A percentile compares a stretch with the other conserved stretches of the same genome.
Evolutionary conservation across 352 stramenopile genomes (phyloP).

Genomic region (Globisporangium recalcitrans): DNA sequence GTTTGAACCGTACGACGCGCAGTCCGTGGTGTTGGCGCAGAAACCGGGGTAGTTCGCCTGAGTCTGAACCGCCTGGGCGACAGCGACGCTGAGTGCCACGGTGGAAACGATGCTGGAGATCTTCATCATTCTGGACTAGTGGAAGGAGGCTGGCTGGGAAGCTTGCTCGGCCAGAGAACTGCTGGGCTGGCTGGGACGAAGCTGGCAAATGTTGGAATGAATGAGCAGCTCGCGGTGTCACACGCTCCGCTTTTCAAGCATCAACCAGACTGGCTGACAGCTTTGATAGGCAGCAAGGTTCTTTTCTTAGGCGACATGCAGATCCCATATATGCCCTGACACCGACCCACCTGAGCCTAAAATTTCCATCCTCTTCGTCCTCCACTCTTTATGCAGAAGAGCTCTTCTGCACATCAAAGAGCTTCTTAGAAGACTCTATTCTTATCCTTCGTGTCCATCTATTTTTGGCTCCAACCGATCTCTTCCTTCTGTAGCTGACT

Average conservation of each 20-base stretch:
- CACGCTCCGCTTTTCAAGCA: neutral
- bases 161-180: no score
- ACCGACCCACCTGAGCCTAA: neutral
- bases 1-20: slow-evolving; percentile 41
- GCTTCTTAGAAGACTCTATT: neutral
- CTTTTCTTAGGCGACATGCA: neutral
- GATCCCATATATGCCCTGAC: neutral
- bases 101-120: slow-evolving; percentile 11
- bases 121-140: slow-evolving; percentile 11
- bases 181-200: neutral
- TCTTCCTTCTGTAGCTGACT: neutral
- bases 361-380: neutral
- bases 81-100: slow-evolving; percentile 5
- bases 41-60: slow-evolving; percentile 48
- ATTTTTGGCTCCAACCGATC: neutral
- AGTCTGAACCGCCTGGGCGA: slow-evolving; percentile 17
- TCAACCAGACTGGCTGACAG: neutral
- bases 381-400: neutral
- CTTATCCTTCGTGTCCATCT: neutral
- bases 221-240: neutral
- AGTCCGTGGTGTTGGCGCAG: slow-evolving; percentile 48
- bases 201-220: slow-evolving; percentile 3
- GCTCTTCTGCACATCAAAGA: neutral
- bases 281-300: neutral
- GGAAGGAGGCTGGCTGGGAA: neutral